phyloP scores from a whole-genome alignment of 345 rosid species.

The Eutrema heterophyllum region DNA sequence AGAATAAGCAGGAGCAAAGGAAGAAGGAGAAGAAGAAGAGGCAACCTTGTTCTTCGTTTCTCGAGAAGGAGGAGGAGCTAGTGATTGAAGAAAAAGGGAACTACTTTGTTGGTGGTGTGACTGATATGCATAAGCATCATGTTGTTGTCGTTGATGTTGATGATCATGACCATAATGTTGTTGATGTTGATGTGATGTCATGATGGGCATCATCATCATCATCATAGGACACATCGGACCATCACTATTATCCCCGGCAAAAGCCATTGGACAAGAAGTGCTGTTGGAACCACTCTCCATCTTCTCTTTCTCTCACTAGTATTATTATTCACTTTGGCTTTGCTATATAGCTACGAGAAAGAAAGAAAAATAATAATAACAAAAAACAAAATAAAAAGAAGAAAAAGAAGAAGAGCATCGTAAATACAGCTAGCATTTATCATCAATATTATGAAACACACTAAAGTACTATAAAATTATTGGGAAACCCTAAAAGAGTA shows the following conservation, averaged over 20 bases:
- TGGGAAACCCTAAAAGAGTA: constrained; percentile 38
- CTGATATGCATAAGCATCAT: constrained; percentile 39
- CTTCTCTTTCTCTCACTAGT: constrained; percentile 36
- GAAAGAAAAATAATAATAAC: background rate
- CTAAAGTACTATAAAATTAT: constrained; percentile 21
- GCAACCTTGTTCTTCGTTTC: constrained; percentile 31
- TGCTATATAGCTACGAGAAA: constrained; percentile 35
- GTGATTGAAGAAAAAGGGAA: constrained; percentile 33
- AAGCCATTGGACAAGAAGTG: constrained; percentile 64
- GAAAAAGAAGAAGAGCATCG: constrained; percentile 9
- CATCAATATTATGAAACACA: constrained; percentile 35
- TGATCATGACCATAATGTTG: constrained; percentile 33
- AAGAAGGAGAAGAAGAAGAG: constrained; percentile 34
- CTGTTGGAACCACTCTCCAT: constrained; percentile 72
- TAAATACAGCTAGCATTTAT: constrained; percentile 36
- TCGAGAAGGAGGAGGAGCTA: constrained; percentile 22
- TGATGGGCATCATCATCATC: constrained; percentile 67
- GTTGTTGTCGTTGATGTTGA: constrained; percentile 33
- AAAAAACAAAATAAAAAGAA: background rate
- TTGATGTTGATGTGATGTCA: constrained; percentile 36
- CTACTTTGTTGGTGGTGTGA: constrained; percentile 35
- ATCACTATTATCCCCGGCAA: constrained; percentile 65
- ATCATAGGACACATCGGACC: constrained; percentile 52
- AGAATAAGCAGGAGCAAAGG: constrained; percentile 46
- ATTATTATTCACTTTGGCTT: constrained; percentile 38